These are phyloP conservation scores for Urostyla sp. DNA, from an alignment of 73 alveolate genomes.

Conservation along the genomic window DNA sequence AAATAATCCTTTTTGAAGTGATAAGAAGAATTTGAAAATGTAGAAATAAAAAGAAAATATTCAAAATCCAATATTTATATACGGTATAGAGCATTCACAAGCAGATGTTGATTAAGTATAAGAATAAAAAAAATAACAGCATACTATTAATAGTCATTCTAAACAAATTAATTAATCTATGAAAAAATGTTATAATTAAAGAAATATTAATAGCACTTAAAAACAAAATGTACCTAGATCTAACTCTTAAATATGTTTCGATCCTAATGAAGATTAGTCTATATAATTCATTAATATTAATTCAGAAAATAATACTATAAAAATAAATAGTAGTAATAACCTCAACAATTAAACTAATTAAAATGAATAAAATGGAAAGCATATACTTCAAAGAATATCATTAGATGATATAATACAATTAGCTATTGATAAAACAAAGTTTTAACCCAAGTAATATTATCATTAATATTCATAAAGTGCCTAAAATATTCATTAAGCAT, in stretches of 20 bases:
- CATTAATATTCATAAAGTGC: neutral
- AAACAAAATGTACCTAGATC: neutral
- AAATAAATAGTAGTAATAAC: neutral
- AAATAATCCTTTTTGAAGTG: conserved; percentile 25
- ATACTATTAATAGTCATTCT: too few species aligned
- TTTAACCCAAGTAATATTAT: neutral
- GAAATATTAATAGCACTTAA: neutral
- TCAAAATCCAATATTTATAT: neutral
- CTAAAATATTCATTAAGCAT: neutral
- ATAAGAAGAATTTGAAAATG: neutral
- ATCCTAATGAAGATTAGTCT: neutral
- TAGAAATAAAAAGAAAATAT: neutral
- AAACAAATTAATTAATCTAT: too few species aligned
- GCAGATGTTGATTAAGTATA: neutral
- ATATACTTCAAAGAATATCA: conserved; percentile 21
- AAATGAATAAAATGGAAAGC: neutral
- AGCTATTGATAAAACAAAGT: conserved; percentile 27
- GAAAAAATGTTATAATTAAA: neutral
- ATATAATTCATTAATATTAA: neutral
- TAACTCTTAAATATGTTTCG: neutral
- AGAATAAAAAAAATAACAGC: neutral
- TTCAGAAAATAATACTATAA: neutral
- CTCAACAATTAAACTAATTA: neutral
- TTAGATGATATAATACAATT: conserved; percentile 33
- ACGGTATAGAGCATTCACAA: neutral